A percentile compares a stretch with the other conserved stretches of the same genome.
These are phyloP conservation scores for Moringa oleifera DNA, from an alignment of 345 rosid species.

Conservation along the genomic window DNA sequence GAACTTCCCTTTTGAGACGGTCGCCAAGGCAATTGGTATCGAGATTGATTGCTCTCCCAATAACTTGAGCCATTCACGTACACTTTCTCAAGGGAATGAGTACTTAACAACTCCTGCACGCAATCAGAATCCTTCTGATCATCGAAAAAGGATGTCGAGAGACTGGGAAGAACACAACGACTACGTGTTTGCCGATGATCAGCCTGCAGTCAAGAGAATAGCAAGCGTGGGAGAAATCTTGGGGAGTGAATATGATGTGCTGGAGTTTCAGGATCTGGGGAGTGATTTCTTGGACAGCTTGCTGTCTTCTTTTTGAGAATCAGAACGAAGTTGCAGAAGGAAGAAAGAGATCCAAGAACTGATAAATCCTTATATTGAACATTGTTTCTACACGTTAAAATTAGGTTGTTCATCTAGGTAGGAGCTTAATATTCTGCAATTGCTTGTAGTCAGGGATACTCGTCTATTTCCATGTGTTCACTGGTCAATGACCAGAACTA, in stretches of 20 bases:
- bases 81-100: neutral
- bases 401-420: too few relatives aligned
- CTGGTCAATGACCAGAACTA: too few relatives aligned
- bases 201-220: constrained; percentile 35
- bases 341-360: too few relatives aligned
- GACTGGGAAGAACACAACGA: constrained; percentile 23
- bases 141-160: constrained; percentile 21
- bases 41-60: constrained; percentile 15
- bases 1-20: constrained; percentile 59
- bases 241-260: constrained; percentile 31
- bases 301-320: constrained; percentile 47
- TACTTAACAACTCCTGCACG: neutral
- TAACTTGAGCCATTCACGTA: neutral
- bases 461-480: too few relatives aligned
- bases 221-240: constrained; percentile 14
- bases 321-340: too few relatives aligned
- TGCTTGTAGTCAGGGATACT: too few relatives aligned
- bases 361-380: too few relatives aligned
- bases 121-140: neutral
- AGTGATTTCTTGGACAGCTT: constrained; percentile 63
- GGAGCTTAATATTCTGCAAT: too few relatives aligned
- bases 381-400: too few relatives aligned
- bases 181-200: constrained; percentile 2
- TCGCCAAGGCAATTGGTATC: constrained; percentile 34
- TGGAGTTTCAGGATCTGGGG: constrained; percentile 69